Base-by-base conservation (phyloP, 495 filamentous ascomycete genomes). In the Aeminium ludgeri region DNA sequence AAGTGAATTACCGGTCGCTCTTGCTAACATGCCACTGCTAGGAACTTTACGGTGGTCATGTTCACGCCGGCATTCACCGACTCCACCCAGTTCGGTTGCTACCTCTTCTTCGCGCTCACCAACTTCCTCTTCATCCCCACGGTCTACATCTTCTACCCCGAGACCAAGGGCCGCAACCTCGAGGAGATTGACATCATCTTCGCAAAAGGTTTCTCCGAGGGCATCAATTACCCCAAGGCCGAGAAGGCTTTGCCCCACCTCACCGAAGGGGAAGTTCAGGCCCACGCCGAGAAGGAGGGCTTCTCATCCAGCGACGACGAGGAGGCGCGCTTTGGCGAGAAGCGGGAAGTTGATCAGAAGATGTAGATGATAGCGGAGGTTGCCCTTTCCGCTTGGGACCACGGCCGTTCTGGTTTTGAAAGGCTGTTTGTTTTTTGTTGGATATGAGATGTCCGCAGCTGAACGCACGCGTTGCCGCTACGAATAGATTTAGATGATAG, bases 211-310 rank as follows among this genome's bases (percentile, higher is more conserved):
- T 25, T 25, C 23, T 8, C 61, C 20, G 82, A 86, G 58, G 74
- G 78, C 3, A 84, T 81, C 2, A 73, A 68, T 37, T 85, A 83
- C 43, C 78, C 87, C 30, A 63, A 59, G 41, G 82, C 80, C 0
- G 65, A 76, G 10, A 58, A 74, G 46, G 72, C 85, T 36, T 59
- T 91, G 44, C 80, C 81, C 2, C 65, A 70, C 34, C 64, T 86
- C 15, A 59, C 63, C 15, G 68, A 72, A 2, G 65, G 69, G 20
- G 72, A 81, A 53, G 64, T 82, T 15, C 76, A 82, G 56, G 54
- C 58, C 36, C 70, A 75, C 49, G 73, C 72, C 10, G 50, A 66
- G 30, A 61, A 66, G 49, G 80, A 80, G 47, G 76, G 76, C 5
- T 69, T 76, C 35, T 40, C 47, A 11, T 38, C 4, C n/a, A 12